Evolutionary conservation across 73 alveolate species (phyloP).

Genomic region (Loxodes magnus): DNA sequence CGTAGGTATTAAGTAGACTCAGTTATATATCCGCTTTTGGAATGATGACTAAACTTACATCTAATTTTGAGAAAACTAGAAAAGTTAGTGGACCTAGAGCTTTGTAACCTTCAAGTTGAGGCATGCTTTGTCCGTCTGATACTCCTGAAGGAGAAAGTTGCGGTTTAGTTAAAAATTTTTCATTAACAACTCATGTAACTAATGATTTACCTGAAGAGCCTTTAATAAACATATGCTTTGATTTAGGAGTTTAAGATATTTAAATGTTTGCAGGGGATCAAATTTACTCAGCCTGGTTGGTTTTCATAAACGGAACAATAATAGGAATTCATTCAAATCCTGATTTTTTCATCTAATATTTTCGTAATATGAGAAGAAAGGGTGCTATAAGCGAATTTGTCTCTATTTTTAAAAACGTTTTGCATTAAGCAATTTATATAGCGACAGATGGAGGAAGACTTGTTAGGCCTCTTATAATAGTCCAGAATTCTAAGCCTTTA

Average conservation of each 20-base stretch:
- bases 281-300: constrained; percentile 55
- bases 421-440: constrained; percentile 51
- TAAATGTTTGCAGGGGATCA: constrained; percentile 72
- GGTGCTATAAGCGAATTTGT: constrained; percentile 80
- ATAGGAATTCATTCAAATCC: constrained; percentile 92
- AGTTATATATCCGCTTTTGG: constrained; percentile 83
- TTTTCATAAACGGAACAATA: constrained; percentile 95
- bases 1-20: constrained; percentile 55
- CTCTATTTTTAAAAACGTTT: constrained; percentile 44
- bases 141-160: constrained; percentile 99
- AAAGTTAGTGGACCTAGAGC: constrained; percentile 97
- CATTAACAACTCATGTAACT: constrained; percentile 96
- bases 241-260: constrained; percentile 92
- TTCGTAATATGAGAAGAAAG: constrained; percentile 60
- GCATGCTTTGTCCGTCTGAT: constrained; percentile 98
- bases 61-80: constrained; percentile 93
- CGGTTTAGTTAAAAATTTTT: constrained; percentile 94
- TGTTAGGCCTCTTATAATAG: constrained; percentile 90
- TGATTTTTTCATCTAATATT: constrained; percentile 70
- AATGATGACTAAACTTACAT: constrained; percentile 92
- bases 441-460: constrained; percentile 96
- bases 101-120: constrained; percentile 95
- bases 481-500: constrained; percentile 78
- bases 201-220: constrained; percentile 72
- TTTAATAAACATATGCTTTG: constrained; percentile 37